A percentile compares a stretch with the other conserved stretches of the same genome.
Evolutionary conservation across 345 rosid species (phyloP).

Genomic region (Lagerstroemia speciosa): DNA sequence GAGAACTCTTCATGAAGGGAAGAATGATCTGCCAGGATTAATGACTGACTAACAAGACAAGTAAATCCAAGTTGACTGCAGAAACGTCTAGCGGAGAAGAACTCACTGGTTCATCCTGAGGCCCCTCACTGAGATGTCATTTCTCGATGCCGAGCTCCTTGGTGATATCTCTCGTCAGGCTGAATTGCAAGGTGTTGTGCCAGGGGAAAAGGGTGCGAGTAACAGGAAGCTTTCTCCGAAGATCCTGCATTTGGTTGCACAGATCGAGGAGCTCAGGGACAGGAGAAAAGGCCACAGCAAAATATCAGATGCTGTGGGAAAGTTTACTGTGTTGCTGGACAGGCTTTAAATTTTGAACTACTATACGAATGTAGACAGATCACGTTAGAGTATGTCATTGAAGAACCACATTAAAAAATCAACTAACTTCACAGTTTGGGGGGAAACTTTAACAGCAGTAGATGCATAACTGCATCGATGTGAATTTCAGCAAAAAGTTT

Average conservation of each 20-base stretch:
- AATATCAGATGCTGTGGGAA: background rate
- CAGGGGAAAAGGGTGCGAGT: conserved; percentile 92
- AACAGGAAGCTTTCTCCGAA: conserved; percentile 95
- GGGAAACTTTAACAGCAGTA: no score
- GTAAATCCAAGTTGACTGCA: background rate
- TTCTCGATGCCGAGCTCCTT: conserved; percentile 83
- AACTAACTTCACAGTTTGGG: no score
- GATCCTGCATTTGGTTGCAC: conserved; percentile 44
- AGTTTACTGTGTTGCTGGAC: background rate
- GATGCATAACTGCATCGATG: no score
- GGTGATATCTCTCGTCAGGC: conserved; percentile 83
- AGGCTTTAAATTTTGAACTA: background rate
- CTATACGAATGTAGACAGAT: background rate
- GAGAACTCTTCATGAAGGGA: conserved; percentile 2
- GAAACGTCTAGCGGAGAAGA: background rate
- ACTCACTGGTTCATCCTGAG: background rate
- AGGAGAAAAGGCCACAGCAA: background rate
- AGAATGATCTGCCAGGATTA: background rate
- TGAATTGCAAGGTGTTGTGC: conserved; percentile 85
- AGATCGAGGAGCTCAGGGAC: background rate
- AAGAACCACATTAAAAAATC: no score
- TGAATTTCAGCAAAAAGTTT: no score
- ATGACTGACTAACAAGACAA: background rate
- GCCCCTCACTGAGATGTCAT: conserved; percentile 20
- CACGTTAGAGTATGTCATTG: no score